Evolutionary conservation across 257 asterid species (phyloP).

Genomic region (Orobanche coerulescens): DNA sequence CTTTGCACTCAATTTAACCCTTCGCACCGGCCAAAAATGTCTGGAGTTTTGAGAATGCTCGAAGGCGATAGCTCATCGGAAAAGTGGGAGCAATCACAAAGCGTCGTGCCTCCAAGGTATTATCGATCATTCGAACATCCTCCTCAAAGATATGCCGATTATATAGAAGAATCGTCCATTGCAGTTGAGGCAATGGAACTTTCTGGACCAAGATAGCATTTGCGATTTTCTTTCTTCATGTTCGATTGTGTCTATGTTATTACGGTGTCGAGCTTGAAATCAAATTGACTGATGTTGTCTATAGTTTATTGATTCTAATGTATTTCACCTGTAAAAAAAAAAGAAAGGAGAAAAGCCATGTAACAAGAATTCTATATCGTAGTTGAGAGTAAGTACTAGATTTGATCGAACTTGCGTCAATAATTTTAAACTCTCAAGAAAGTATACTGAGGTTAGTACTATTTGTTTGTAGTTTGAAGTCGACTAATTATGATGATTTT

Average conservation of each 20-base stretch:
- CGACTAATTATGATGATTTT: no score
- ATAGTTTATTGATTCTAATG: conserved; percentile 36
- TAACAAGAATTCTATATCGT: no score
- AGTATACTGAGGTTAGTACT: no score
- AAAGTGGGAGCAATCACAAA: conserved; percentile 86
- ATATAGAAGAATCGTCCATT: conserved; percentile 69
- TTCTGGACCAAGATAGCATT: conserved; percentile 84
- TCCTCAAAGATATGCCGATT: conserved; percentile 69
- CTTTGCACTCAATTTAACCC: conserved; percentile 81
- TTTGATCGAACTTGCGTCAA: no score
- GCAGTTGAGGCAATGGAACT: conserved; percentile 89
- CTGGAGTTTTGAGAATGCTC: conserved; percentile 86
- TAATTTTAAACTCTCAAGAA: no score
- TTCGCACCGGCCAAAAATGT: conserved; percentile 78
- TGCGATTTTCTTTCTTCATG: background rate
- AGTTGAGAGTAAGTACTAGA: no score
- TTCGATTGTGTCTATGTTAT: background rate
- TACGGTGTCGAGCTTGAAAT: background rate
- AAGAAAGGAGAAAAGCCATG: no score
- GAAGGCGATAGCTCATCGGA: conserved; percentile 90
- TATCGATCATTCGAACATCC: conserved; percentile 37
- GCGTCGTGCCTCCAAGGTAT: conserved; percentile 44
- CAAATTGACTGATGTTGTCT: conserved; percentile 26
- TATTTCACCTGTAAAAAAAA: conserved; percentile 42
- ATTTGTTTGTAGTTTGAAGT: no score